These are phyloP conservation scores for Senna tora DNA, from an alignment of 306 rosid species.

Conservation along the genomic window DNA sequence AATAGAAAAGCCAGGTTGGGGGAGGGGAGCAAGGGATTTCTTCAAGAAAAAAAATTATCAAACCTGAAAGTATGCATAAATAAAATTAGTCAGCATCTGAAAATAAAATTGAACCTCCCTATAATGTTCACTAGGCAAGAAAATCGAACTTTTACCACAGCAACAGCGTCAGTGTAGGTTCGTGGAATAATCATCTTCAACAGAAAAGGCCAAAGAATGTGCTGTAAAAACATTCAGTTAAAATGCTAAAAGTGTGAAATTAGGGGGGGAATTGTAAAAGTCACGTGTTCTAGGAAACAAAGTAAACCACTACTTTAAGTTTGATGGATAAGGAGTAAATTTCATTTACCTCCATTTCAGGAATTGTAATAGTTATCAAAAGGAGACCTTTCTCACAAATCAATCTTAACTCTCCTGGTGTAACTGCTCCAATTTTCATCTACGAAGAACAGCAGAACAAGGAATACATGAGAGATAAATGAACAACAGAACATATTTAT, in stretches of 20 bases:
- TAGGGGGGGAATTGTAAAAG: conserved; percentile 21
- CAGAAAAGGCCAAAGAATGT: conserved; percentile 96
- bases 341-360: conserved; percentile 93
- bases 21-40: background rate
- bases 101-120: conserved; percentile 25
- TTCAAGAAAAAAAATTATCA: background rate
- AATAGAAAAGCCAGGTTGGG: background rate
- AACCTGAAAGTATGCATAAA: conserved; percentile 5
- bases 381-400: conserved; percentile 93
- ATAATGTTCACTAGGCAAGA: background rate
- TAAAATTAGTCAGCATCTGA: conserved; percentile 26
- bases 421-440: conserved; percentile 78
- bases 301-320: conserved; percentile 29
- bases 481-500: background rate
- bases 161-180: conserved; percentile 82
- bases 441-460: conserved; percentile 40
- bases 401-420: conserved; percentile 69
- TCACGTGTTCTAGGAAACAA: conserved; percentile 21
- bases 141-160: conserved; percentile 58
- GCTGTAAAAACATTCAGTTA: conserved; percentile 53
- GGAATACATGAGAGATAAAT: conserved; percentile 31
- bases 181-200: conserved; percentile 86
- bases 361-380: conserved; percentile 87
- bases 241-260: conserved; percentile 13
- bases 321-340: conserved; percentile 18